Evolutionary conservation across 2,329 filamentous ascomycete species (phyloP).

Genomic region (Teratosphaeria destructans): DNA sequence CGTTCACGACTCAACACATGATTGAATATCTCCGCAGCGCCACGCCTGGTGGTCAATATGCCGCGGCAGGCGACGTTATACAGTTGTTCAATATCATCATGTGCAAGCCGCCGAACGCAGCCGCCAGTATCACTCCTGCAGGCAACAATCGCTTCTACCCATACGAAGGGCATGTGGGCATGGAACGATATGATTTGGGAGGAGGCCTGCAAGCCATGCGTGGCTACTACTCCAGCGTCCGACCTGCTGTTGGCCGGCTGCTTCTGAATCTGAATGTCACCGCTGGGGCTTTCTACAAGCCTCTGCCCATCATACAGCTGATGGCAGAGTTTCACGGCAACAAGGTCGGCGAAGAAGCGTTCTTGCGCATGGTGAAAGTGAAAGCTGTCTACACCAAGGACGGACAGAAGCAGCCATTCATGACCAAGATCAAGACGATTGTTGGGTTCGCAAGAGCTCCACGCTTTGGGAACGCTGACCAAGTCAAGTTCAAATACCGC

Average conservation of each 20-base stretch:
- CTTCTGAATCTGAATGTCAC: slow-evolving; percentile 55
- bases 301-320: slow-evolving; percentile 20
- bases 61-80: slow-evolving; percentile 40
- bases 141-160: slow-evolving; percentile 46
- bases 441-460: slow-evolving; percentile 24
- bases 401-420: slow-evolving; percentile 10
- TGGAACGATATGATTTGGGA: slow-evolving; percentile 33
- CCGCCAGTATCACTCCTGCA: slow-evolving; percentile 33
- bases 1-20: slow-evolving; percentile 31
- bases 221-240: slow-evolving; percentile 53
- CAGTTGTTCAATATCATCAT: slow-evolving; percentile 51
- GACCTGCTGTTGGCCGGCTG: slow-evolving; percentile 47
- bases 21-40: slow-evolving; percentile 33
- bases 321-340: slow-evolving; percentile 24
- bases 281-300: slow-evolving; percentile 47
- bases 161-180: slow-evolving; percentile 21
- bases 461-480: slow-evolving; percentile 29
- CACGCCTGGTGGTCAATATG: slow-evolving; percentile 27
- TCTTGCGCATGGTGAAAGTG: slow-evolving; percentile 22
- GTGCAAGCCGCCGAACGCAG: slow-evolving; percentile 36
- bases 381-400: slow-evolving; percentile 17
- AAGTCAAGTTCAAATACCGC: slow-evolving; percentile 40
- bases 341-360: slow-evolving; percentile 13
- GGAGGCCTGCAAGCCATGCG: slow-evolving; percentile 46
- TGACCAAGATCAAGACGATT: slow-evolving; percentile 35